Base-by-base conservation (phyloP, 768 basidiomycete species). In the Russula vinacea region DNA sequence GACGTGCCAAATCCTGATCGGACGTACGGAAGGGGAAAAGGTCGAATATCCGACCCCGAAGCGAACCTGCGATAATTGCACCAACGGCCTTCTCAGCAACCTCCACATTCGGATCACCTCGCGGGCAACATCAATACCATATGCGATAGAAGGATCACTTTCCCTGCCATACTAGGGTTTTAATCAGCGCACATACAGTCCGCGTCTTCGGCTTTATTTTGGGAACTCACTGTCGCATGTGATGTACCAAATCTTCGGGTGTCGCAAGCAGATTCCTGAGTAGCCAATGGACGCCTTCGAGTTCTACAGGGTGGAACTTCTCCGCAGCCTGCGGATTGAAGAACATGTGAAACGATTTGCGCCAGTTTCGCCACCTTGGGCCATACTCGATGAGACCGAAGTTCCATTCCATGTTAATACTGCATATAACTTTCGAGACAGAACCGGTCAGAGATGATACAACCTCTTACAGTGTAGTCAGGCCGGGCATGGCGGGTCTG, bases 391-490 rank as follows among this genome's bases (percentile, higher is more conserved):
- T 75, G 50, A 76, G 68, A 1, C 74, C 75, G 53, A 80, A 74
- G 56, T 75, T 70, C 75, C 77, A 80, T 17, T 72, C 73, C 72
- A 74, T 78, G 16, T 78, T 76, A 72, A 80, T 77, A 24, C 80
- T 79, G 42, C 14, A 8, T 3, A 44, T 6, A 7, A 24, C 29
- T 7, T 52, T 40, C 19, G n/a, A 9, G 32, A 7, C 1, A 11
- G 26, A 7, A 32, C 29, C 24, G 5, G 33, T n/a, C n/a, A 1
- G 16, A 44, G 22, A 54, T 10, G 33, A 45, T 24, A 14, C 11
- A 13, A 37, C n/a, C 8, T 14, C 42, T 54, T 61, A 61, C 52
- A 61, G 60, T 35, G 60, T 51, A n/a, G 58, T 60, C 19, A 61
- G 24, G 13, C 32, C 50, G 10, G 49, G 56, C 56, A 45, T 51